phyloP scores from a whole-genome alignment of 2,329 filamentous ascomycete genomes.

The Metarhizium robertsii region DNA sequence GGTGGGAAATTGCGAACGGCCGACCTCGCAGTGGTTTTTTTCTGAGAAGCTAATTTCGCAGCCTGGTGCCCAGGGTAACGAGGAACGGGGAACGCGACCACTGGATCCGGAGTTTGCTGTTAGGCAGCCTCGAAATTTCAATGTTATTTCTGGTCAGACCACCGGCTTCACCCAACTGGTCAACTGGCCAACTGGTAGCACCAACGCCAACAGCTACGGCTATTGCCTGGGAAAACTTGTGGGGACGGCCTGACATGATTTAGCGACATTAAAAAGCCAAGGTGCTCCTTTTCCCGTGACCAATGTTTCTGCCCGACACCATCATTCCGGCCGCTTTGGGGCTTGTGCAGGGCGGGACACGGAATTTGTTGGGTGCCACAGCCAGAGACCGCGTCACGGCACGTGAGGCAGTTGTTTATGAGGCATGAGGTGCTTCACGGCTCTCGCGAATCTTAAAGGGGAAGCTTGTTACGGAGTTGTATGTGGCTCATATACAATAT shows the following conservation, averaged over 20 bases:
- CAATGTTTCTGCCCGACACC: not conserved
- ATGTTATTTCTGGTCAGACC: slow-evolving; percentile 25
- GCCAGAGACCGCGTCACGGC: no score
- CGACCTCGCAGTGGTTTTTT: not conserved
- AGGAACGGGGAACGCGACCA: not conserved
- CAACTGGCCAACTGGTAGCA: no score
- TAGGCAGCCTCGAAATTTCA: slow-evolving; percentile 12
- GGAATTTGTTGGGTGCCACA: no score
- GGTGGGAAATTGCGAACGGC: not conserved
- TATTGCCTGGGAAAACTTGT: not conserved
- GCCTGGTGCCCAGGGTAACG: slow-evolving; percentile 2
- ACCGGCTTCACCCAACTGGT: not conserved
- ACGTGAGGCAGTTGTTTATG: no score
- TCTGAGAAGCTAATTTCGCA: not conserved
- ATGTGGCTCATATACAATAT: no score
- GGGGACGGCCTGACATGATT: not conserved
- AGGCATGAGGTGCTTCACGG: no score
- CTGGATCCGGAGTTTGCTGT: not conserved
- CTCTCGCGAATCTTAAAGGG: no score
- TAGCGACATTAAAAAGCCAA: not conserved
- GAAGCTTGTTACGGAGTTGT: no score
- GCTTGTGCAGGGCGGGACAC: no score
- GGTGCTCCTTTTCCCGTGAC: not conserved
- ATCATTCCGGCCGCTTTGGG: not conserved
- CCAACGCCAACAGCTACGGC: no score